These are phyloP conservation scores for Senna siamea DNA, from an alignment of 306 rosid species.

Conservation along the genomic window DNA sequence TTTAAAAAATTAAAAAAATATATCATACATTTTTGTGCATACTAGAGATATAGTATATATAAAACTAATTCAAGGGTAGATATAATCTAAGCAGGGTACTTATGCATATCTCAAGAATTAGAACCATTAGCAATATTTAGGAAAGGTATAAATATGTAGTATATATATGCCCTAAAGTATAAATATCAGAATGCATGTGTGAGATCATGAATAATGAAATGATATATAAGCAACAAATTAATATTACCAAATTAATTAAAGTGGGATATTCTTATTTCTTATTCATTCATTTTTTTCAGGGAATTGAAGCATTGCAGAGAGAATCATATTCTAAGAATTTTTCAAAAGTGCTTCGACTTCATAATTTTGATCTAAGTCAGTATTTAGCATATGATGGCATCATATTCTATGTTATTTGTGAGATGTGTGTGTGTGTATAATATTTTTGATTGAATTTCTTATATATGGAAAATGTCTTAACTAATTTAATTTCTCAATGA, in stretches of 20 bases:
- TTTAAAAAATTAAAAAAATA: too few relatives aligned
- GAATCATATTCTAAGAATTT: slow-evolving; percentile 58
- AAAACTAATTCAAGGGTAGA: neutral
- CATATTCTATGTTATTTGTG: slow-evolving; percentile 41
- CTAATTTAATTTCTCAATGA: too few relatives aligned
- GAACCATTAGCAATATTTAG: slow-evolving; percentile 10
- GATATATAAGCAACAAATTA: neutral
- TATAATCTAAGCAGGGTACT: slow-evolving; percentile 20
- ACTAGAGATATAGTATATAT: too few relatives aligned
- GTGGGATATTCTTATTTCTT: slow-evolving; percentile 39
- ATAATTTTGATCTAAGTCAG: neutral
- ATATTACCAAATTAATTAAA: slow-evolving; percentile 8
- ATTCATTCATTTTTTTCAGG: neutral
- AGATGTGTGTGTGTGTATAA: too few relatives aligned
- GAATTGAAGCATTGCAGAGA: slow-evolving; percentile 30
- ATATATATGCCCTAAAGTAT: slow-evolving; percentile 49
- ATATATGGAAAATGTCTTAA: too few relatives aligned
- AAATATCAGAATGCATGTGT: slow-evolving; percentile 6
- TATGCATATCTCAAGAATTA: neutral
- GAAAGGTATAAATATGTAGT: slow-evolving; percentile 18
- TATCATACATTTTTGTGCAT: too few relatives aligned
- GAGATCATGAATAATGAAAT: slow-evolving; percentile 41
- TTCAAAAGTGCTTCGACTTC: neutral
- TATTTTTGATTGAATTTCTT: too few relatives aligned
- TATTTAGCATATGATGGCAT: slow-evolving; percentile 33